Evolutionary conservation across 225 moss, liverwort and hornwort species (phyloP).

Genomic region (Ulota crispa): DNA sequence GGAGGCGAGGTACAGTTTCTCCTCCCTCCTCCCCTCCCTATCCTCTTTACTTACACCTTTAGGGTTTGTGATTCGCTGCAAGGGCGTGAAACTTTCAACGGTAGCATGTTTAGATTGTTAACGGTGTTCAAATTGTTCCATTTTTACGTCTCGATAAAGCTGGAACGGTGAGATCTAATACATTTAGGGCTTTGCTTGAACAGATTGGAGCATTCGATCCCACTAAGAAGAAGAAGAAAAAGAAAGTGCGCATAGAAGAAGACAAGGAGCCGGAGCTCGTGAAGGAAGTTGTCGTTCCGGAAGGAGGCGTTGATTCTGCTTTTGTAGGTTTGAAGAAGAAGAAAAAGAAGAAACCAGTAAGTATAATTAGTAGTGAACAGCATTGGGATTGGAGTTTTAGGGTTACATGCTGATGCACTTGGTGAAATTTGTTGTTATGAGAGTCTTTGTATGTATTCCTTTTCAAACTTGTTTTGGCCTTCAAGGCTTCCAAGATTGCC

Average conservation of each 20-base stretch:
- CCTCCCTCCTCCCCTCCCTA: neutral
- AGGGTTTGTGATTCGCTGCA: neutral
- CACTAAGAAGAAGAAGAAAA: constrained; percentile 95
- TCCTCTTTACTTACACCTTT: neutral
- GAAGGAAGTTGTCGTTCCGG: constrained; percentile 58
- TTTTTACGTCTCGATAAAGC: neutral
- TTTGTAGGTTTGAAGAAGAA: constrained; percentile 80
- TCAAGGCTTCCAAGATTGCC: no score
- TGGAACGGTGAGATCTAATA: constrained; percentile 9
- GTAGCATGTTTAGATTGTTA: neutral
- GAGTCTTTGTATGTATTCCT: neutral
- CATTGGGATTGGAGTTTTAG: neutral
- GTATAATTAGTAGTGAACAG: neutral
- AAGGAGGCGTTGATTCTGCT: constrained; percentile 68
- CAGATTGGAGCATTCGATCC: constrained; percentile 85
- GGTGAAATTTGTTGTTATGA: neutral
- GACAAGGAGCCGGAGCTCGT: constrained; percentile 70
- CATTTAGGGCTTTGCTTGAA: constrained; percentile 16
- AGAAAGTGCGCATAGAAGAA: constrained; percentile 74
- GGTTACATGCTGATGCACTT: neutral
- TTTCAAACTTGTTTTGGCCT: no score
- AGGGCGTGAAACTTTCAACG: neutral
- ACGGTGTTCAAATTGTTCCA: neutral
- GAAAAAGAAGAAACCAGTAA: constrained; percentile 91
- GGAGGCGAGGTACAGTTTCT: constrained; percentile 56